These are phyloP conservation scores for Tulasnella sp. DNA, from an alignment of 768 basidiomycete genomes.

Conservation along the genomic window DNA sequence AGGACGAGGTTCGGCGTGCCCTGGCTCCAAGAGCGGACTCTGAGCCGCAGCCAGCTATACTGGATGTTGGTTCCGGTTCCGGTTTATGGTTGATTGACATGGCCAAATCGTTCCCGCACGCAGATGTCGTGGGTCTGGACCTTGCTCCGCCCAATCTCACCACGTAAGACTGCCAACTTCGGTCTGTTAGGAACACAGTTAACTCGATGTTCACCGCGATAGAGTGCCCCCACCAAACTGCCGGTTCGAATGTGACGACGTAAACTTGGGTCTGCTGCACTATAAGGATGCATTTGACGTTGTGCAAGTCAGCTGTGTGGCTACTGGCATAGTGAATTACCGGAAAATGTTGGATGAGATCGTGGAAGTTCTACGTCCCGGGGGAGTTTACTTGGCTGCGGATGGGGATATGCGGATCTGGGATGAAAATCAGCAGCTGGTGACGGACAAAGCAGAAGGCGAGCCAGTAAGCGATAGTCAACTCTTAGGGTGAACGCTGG, in stretches of 20 bases:
- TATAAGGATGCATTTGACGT: conserved; percentile 5
- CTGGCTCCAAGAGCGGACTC: not conserved
- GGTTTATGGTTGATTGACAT: conserved; percentile 14
- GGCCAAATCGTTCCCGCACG: conserved; percentile 5
- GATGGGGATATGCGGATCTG: not conserved
- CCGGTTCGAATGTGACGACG: conserved; percentile 15
- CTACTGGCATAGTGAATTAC: not conserved
- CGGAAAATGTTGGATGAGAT: conserved; percentile 6
- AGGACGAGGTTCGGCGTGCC: not conserved
- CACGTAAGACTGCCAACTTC: not conserved
- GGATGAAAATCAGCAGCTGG: not conserved
- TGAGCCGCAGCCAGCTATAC: not conserved
- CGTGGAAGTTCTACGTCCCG: not conserved
- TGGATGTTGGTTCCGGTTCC: conserved; percentile 12
- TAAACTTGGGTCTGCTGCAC: conserved; percentile 11
- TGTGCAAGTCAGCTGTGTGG: conserved; percentile 7
- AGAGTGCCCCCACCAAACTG: conserved; percentile 12
- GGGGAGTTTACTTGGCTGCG: conserved; percentile 5
- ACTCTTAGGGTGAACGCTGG: not conserved
- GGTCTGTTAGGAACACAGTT: not conserved
- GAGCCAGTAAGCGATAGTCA: not conserved
- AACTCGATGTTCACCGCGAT: not conserved
- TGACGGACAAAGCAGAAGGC: not conserved
- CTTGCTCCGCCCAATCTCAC: conserved; percentile 8
- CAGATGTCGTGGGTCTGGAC: conserved; percentile 1